Conservation (phyloP, 495 filamentous ascomycete genomes). For the Usnea hakonensis region DNA sequence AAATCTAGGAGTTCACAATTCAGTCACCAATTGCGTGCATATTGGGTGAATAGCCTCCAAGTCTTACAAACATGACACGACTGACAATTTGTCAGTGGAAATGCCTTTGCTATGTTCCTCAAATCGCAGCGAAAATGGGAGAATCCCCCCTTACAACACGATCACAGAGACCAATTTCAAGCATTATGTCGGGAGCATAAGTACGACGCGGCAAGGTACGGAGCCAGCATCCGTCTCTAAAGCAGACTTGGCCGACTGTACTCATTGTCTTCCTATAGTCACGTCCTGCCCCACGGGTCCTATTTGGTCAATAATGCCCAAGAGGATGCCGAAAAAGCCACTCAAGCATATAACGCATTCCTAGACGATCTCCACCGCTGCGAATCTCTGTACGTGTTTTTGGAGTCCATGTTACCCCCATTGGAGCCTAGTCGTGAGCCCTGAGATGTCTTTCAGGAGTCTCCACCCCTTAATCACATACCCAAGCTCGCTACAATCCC, state of each 20-base stretch:
- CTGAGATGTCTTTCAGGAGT: too few relatives aligned
- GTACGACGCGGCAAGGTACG: conserved; percentile 58
- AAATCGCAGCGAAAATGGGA: conserved; percentile 94
- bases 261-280: conserved; percentile 29
- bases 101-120: conserved; percentile 88
- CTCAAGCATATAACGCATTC: conserved; percentile 81
- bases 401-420: too few relatives aligned
- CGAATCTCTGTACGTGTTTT: too few relatives aligned
- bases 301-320: conserved; percentile 96
- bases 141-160: conserved; percentile 66
- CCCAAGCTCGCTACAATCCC: too few relatives aligned
- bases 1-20: conserved; percentile 63
- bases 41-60: conserved; percentile 48
- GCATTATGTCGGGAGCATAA: conserved; percentile 56
- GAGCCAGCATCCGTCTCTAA: background rate
- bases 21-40: conserved; percentile 67
- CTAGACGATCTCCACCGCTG: conserved; percentile 83
- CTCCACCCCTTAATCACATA: too few relatives aligned
- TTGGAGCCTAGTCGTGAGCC: too few relatives aligned
- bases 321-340: conserved; percentile 64
- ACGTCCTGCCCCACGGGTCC: conserved; percentile 83
- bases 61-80: background rate
- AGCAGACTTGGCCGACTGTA: background rate
- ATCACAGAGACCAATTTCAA: conserved; percentile 59
- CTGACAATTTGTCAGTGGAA: conserved; percentile 47